These are phyloP conservation scores for Lupinus albus DNA, from an alignment of 306 rosid species.

Conservation along the genomic window DNA sequence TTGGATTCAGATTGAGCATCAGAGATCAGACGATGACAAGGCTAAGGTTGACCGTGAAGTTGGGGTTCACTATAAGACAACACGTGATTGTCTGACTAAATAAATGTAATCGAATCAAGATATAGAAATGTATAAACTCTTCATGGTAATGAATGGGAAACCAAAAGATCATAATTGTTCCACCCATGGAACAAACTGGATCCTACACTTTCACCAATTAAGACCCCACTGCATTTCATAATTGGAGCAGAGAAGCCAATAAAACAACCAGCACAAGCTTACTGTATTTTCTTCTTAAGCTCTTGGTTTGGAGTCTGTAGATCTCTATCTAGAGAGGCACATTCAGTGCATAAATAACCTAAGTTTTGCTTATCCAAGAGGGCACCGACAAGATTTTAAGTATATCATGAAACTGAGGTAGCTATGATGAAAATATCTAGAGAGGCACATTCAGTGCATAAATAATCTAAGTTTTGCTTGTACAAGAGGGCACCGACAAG, in stretches of 20 bases:
- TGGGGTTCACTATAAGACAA: conserved; percentile 1
- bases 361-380: conserved; percentile 13
- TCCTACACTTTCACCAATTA: conserved; percentile 3
- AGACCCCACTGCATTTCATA: conserved; percentile 24
- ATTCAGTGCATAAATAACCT: conserved; percentile 9
- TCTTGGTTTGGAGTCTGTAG: not conserved
- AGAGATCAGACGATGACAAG: not conserved
- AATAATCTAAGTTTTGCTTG: conserved; percentile 12
- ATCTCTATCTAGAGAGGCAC: not conserved
- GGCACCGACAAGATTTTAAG: conserved; percentile 5
- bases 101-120: conserved; percentile 13
- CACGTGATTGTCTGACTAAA: not conserved
- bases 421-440: no score
- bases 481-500: conserved; percentile 13
- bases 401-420: conserved; percentile 17
- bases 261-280: conserved; percentile 13
- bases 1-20: not conserved
- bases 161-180: not conserved
- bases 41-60: not conserved
- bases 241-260: conserved; percentile 14
- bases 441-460: not conserved
- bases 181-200: conserved; percentile 1
- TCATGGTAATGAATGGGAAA: not conserved
- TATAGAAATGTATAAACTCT: conserved; percentile 5
- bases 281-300: not conserved